Evolutionary conservation across 2,329 filamentous ascomycete genomes (phyloP), one percentile per base, ranked within the genome.

Genomic region (Verticillium zaregamsianum): DNA sequence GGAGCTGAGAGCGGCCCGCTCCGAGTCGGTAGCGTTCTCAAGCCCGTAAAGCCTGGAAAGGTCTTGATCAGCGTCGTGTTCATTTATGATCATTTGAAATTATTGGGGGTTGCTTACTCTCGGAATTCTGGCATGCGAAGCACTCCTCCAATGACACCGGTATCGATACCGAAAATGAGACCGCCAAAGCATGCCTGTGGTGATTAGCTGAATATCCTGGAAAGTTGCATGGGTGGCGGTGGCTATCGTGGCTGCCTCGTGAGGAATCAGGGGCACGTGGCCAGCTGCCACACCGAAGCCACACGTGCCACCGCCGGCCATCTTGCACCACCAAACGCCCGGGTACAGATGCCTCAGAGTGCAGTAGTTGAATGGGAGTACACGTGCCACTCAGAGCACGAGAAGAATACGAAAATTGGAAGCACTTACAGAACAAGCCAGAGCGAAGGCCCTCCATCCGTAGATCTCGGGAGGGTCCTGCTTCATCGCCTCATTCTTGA

Each of bases 71-170:
- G 9, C n/a, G 20, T 25, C 8, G 39, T 45, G 39, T 45, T n/a
- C 17, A 8, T 12, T 52, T 25, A 11, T 20, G 39, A 20, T 17
- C 39, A 45, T 3, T 45, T 8, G 9, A 2, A 6, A 6, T n/a
- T n/a, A n/a, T 14, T 5, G 20, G 5, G 3, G 9, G 1, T 17
- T 14, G 3, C 28, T 35, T 59, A 66, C 65, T 66, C 56, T 23
- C 31, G 55, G 40, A 71, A 71, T 28, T 67, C 65, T 6, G 61
- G 35, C 63, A 71, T 66, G 31, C 66, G 65, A 28, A 71, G 64
- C 9, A 71, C 69, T 33, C 69, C 69, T 55, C 68, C 69, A 23
- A 71, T 71, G 61, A 69, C 66, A 15, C 67, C 67, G 25, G 68
- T 70, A 56, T 71, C 69, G 64, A 69, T 67, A 54, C 69, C 69